Evolutionary conservation across 1,284 basidiomycete genomes (phyloP).

Genomic region (Polyporus tsugae): DNA sequence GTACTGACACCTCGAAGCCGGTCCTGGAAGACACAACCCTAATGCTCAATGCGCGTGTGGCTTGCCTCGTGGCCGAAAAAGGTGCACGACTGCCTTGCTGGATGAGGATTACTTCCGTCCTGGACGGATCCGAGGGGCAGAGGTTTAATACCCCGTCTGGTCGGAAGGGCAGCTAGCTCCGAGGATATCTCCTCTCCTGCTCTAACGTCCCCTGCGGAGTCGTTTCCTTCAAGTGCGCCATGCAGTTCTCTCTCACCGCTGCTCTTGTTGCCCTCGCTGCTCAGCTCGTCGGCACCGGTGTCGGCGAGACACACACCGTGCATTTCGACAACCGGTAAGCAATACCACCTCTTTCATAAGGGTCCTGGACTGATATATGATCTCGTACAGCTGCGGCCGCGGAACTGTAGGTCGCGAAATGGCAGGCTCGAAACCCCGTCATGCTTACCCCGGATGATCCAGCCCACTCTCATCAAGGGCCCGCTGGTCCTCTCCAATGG

Average conservation of each 20-base stretch:
- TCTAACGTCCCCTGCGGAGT: not conserved
- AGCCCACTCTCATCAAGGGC: constrained; percentile 7
- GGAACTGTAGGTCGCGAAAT: not conserved
- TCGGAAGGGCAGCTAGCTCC: not conserved
- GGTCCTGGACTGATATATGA: not conserved
- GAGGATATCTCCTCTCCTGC: not conserved
- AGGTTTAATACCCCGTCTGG: not conserved
- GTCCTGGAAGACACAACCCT: too few species aligned
- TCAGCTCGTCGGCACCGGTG: constrained; percentile 37
- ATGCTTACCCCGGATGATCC: not conserved
- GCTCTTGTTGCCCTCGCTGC: constrained; percentile 37
- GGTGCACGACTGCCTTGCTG: too few species aligned
- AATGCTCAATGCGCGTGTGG: too few species aligned
- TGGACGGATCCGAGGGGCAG: not conserved
- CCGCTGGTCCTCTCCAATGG: not conserved
- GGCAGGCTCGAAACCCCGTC: not conserved
- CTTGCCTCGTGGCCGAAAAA: too few species aligned
- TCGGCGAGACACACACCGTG: constrained; percentile 48
- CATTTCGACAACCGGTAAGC: constrained; percentile 47
- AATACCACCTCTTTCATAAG: not conserved
- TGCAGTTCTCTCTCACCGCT: constrained; percentile 44
- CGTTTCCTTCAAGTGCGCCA: constrained; percentile 21
- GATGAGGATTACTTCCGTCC: too few species aligned
- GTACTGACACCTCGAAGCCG: too few species aligned
- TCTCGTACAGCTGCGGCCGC: not conserved